These are phyloP conservation scores for Suhomyces guaymorum DNA, from an alignment of 1,139 yeast species.

Conservation along the genomic window DNA sequence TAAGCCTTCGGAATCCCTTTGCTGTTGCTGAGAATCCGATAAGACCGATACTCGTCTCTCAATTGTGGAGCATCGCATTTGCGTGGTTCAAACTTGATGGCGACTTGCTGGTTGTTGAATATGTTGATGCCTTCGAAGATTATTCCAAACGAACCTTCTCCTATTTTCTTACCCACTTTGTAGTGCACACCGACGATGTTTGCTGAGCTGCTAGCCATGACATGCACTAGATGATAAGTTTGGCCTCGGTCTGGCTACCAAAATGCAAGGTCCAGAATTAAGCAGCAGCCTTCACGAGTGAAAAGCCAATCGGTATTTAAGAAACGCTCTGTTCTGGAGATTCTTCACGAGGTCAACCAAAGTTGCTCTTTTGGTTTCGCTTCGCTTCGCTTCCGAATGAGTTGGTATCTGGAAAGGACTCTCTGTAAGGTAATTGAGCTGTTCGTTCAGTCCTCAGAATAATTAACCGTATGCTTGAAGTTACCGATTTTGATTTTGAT, in stretches of 20 bases:
- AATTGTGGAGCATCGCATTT: slow-evolving; percentile 81
- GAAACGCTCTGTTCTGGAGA: too few relatives aligned
- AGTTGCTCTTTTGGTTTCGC: neutral
- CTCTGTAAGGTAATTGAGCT: too few relatives aligned
- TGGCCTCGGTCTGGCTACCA: too few relatives aligned
- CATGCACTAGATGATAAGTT: neutral
- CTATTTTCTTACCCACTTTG: slow-evolving; percentile 78
- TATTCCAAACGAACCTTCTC: slow-evolving; percentile 85
- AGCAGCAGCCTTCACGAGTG: too few relatives aligned
- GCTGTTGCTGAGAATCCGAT: slow-evolving; percentile 61
- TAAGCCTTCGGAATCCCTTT: slow-evolving; percentile 74
- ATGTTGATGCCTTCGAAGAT: slow-evolving; percentile 79
- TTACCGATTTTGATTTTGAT: neutral
- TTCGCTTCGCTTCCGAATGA: too few relatives aligned
- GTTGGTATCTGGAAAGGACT: too few relatives aligned
- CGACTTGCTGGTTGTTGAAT: slow-evolving; percentile 73
- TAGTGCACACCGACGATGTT: slow-evolving; percentile 78
- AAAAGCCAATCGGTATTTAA: too few relatives aligned
- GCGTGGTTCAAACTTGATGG: slow-evolving; percentile 78
- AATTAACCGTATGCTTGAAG: too few relatives aligned
- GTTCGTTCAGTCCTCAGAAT: too few relatives aligned
- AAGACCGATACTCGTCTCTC: slow-evolving; percentile 75
- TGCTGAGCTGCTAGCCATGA: slow-evolving; percentile 35
- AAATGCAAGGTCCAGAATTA: too few relatives aligned
- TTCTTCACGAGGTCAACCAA: neutral